phyloP scores from a whole-genome alignment of 768 basidiomycete species.

The Mycena maculata region DNA sequence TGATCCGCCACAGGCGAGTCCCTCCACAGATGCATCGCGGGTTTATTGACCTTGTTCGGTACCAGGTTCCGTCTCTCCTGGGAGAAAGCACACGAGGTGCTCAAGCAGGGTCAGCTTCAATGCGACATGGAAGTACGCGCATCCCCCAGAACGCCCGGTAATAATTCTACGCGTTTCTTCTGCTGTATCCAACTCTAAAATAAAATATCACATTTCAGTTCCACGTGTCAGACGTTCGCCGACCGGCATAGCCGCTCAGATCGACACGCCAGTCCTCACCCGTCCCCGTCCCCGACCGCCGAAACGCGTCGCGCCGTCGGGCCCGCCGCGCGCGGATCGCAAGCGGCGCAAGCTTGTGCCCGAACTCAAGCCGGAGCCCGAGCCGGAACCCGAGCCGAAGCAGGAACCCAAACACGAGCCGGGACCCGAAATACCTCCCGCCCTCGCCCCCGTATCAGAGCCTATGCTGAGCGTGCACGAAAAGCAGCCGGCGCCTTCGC shows the following conservation, averaged over 20 bases:
- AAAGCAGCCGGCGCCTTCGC: neutral
- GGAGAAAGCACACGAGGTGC: slow-evolving; percentile 12
- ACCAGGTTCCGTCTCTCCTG: slow-evolving; percentile 16
- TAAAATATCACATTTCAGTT: slow-evolving; percentile 3
- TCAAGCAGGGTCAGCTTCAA: neutral
- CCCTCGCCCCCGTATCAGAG: neutral
- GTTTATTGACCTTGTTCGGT: no score
- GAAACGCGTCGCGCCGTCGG: slow-evolving; percentile 8
- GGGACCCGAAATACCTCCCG: slow-evolving; percentile 18
- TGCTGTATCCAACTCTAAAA: neutral
- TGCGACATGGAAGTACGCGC: slow-evolving; percentile 4
- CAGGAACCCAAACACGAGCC: neutral
- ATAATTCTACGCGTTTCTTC: neutral
- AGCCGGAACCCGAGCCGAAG: neutral
- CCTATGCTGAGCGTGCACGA: neutral
- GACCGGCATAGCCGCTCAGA: neutral
- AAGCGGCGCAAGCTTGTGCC: slow-evolving; percentile 15
- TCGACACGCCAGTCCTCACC: neutral
- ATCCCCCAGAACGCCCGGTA: slow-evolving; percentile 20
- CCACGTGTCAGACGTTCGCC: slow-evolving; percentile 22
- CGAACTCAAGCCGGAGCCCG: neutral
- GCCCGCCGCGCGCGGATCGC: slow-evolving; percentile 8
- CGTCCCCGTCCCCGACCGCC: neutral
- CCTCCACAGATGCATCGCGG: no score
- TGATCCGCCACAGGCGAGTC: slow-evolving; percentile 4